Percentiles rank a stretch among this genome's conserved stretches.
Conservation (phyloP, 441 rosid species). For the Metrosideros polymorpha region DNA sequence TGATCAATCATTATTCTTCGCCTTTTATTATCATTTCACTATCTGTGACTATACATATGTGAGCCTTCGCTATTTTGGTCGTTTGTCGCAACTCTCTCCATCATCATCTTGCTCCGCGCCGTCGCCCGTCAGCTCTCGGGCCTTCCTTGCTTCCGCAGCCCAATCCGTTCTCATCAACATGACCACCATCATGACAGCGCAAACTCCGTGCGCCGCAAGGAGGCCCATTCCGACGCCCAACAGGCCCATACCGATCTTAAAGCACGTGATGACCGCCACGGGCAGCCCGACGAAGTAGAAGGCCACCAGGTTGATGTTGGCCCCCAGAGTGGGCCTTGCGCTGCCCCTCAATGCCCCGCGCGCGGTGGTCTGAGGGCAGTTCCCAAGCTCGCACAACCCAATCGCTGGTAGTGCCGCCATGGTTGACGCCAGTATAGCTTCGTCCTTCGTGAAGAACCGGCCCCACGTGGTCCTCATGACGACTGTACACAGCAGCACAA, state of each 20-base stretch:
- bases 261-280: constrained; percentile 12
- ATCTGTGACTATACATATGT: background rate
- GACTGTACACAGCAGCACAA: constrained; percentile 11
- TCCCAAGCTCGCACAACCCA: constrained; percentile 27
- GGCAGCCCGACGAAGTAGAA: constrained; percentile 27
- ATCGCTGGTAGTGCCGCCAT: constrained; percentile 15
- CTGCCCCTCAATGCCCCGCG: constrained; percentile 28
- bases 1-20: background rate
- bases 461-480: constrained; percentile 19
- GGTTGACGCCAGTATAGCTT: constrained; percentile 14
- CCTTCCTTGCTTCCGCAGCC: constrained; percentile 9
- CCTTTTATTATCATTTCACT: background rate
- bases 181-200: constrained; percentile 10
- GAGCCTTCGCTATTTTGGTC: constrained; percentile 7
- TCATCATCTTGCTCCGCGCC: background rate
- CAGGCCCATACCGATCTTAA: constrained; percentile 11
- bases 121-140: constrained; percentile 11
- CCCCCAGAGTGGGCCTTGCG: constrained; percentile 21
- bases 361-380: constrained; percentile 28
- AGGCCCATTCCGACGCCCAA: constrained; percentile 22
- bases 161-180: constrained; percentile 18
- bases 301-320: constrained; percentile 17
- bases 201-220: constrained; percentile 12
- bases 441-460: constrained; percentile 12
- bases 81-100: background rate